Evolutionary conservation across 202 grass and related monocot species (phyloP).

Genomic region (Eragrostis tef): DNA sequence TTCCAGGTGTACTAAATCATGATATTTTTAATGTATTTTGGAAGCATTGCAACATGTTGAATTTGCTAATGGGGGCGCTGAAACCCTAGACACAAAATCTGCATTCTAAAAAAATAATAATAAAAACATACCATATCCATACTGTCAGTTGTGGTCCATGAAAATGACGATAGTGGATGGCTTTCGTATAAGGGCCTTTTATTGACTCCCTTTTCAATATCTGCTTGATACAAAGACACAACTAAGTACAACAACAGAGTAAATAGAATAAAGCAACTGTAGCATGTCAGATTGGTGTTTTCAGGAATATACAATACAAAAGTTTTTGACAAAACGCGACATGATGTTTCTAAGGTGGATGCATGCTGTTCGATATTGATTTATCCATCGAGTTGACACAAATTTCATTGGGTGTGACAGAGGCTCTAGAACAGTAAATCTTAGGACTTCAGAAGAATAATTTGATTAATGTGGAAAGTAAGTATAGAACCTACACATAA

Average conservation of each 20-base stretch:
- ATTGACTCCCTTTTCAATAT: slow-evolving; percentile 69
- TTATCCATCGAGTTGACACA: slow-evolving; percentile 8
- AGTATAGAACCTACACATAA: not conserved
- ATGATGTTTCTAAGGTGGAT: not conserved
- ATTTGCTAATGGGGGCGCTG: too few relatives aligned
- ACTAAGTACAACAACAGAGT: slow-evolving; percentile 19
- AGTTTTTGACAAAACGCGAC: not conserved
- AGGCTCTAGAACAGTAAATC: not conserved
- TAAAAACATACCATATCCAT: slow-evolving; percentile 71
- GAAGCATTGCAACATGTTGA: too few relatives aligned
- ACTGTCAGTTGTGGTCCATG: slow-evolving; percentile 74
- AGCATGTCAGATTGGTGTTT: not conserved
- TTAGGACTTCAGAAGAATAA: not conserved
- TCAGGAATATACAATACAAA: not conserved
- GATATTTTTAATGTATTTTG: too few relatives aligned
- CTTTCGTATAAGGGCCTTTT: slow-evolving; percentile 71
- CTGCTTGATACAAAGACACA: slow-evolving; percentile 52
- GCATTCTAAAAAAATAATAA: not conserved
- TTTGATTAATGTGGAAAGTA: not conserved
- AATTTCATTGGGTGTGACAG: not conserved
- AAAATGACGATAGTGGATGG: slow-evolving; percentile 81
- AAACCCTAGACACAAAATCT: too few relatives aligned
- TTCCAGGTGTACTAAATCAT: too few relatives aligned
- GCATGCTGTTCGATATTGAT: not conserved
- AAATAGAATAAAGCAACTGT: not conserved